Conservation (phyloP, 2,329 filamentous ascomycete species). For the Cordyceps farinosa region DNA sequence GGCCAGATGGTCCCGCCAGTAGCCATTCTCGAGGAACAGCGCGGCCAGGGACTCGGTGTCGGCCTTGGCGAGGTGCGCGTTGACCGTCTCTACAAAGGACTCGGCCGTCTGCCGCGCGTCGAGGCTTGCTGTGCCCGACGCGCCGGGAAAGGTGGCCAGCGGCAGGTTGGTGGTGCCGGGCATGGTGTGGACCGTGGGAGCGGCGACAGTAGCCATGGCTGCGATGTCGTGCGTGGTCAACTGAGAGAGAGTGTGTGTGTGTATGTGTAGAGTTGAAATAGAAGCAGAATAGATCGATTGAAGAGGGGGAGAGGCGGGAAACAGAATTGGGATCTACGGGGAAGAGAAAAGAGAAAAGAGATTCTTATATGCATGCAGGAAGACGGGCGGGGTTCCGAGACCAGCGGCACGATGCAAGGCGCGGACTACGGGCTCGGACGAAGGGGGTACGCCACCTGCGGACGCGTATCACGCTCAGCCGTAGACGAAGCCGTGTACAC, state of each 20-base stretch:
- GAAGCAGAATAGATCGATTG: background rate
- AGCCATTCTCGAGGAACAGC: conserved; percentile 39
- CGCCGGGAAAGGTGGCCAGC: conserved; percentile 5
- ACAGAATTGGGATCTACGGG: too few relatives aligned
- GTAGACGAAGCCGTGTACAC: background rate
- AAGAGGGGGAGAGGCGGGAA: background rate
- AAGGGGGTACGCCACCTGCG: background rate
- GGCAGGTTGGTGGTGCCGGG: conserved; percentile 16
- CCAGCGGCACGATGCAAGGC: background rate
- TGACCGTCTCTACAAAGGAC: conserved; percentile 3
- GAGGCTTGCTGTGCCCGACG: background rate
- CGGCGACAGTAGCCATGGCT: conserved; percentile 5
- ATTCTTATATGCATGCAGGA: background rate
- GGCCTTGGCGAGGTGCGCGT: conserved; percentile 8
- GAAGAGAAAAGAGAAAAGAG: background rate
- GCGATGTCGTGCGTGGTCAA: background rate
- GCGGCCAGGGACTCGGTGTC: conserved; percentile 22
- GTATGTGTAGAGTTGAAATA: background rate
- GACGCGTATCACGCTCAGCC: background rate
- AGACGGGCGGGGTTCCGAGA: background rate
- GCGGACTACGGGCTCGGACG: background rate
- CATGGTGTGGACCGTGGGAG: conserved; percentile 16
- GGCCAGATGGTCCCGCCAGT: conserved; percentile 53
- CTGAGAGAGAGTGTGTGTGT: background rate
- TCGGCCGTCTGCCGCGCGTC: conserved; percentile 1